These are phyloP conservation scores for Nicotiana undulata DNA, from an alignment of 257 asterid genomes.

Conservation along the genomic window DNA sequence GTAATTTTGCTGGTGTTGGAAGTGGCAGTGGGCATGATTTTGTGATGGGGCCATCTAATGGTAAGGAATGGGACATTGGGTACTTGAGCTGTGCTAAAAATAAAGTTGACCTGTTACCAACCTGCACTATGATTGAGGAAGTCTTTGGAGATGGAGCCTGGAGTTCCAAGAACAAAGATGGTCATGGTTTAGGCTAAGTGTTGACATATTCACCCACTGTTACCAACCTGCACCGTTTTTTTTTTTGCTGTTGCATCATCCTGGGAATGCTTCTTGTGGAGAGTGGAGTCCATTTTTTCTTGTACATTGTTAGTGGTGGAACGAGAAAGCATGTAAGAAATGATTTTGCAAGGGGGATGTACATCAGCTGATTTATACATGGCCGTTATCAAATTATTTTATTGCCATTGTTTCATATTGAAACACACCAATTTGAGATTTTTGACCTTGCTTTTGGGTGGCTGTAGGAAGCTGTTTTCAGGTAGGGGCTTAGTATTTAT, in stretches of 20 bases:
- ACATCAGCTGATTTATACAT: not conserved
- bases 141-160: conserved; percentile 38
- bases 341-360: not conserved
- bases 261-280: not conserved
- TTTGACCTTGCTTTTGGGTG: not conserved
- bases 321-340: not conserved
- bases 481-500: not conserved
- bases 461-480: not conserved
- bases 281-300: not conserved
- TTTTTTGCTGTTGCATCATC: not conserved
- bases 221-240: not conserved
- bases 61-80: conserved; percentile 33
- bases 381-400: not conserved
- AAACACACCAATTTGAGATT: not conserved
- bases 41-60: conserved; percentile 20
- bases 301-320: conserved; percentile 7
- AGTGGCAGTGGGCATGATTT: conserved; percentile 9
- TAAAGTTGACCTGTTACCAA: conserved; percentile 34
- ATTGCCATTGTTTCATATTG: not conserved
- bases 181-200: conserved; percentile 7
- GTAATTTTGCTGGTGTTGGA: conserved; percentile 10
- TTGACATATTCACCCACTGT: not conserved
- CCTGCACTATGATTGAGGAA: conserved; percentile 42
- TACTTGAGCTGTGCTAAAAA: conserved; percentile 17
- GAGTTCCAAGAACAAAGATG: conserved; percentile 22